Evolutionary conservation across 2,329 filamentous ascomycete genomes (phyloP).

Genomic region (Colletotrichum sublineola): DNA sequence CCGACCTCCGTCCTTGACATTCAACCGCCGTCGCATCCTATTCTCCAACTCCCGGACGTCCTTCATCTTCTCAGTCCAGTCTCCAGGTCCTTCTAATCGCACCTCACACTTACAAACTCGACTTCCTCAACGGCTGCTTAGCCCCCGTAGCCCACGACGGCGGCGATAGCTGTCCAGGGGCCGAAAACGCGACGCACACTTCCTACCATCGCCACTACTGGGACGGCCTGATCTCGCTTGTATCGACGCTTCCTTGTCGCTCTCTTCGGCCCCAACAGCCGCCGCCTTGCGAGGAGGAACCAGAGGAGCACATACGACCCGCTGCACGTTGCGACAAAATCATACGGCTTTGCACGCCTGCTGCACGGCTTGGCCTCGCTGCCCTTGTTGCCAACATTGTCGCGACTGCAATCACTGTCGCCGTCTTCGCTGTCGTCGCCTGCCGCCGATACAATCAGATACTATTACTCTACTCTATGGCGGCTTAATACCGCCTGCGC

Average conservation of each 20-base stretch:
- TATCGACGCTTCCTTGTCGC: constrained; percentile 19
- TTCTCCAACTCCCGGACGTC: constrained; percentile 32
- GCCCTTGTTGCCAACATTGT: neutral
- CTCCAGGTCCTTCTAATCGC: neutral
- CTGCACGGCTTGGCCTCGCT: neutral
- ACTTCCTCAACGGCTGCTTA: constrained; percentile 21
- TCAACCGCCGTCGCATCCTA: constrained; percentile 33
- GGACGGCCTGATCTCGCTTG: constrained; percentile 13
- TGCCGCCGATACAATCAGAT: neutral
- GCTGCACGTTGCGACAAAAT: neutral
- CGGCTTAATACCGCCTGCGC: constrained; percentile 47
- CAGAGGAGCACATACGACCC: neutral
- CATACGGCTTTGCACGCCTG: neutral
- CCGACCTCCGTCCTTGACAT: constrained; percentile 39
- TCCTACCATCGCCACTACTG: neutral
- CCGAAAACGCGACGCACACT: constrained; percentile 37
- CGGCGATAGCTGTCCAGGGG: constrained; percentile 41
- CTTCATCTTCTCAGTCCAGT: constrained; percentile 20
- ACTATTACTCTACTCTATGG: constrained; percentile 46
- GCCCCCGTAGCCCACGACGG: constrained; percentile 32
- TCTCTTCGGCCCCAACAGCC: constrained; percentile 33
- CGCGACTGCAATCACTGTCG: neutral
- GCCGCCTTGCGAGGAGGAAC: constrained; percentile 22
- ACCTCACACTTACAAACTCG: constrained; percentile 2
- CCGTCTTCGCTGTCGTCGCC: constrained; percentile 5